Base-by-base conservation (phyloP, 192 early-diverging fungal genomes). In the Backusella sp. region DNA sequence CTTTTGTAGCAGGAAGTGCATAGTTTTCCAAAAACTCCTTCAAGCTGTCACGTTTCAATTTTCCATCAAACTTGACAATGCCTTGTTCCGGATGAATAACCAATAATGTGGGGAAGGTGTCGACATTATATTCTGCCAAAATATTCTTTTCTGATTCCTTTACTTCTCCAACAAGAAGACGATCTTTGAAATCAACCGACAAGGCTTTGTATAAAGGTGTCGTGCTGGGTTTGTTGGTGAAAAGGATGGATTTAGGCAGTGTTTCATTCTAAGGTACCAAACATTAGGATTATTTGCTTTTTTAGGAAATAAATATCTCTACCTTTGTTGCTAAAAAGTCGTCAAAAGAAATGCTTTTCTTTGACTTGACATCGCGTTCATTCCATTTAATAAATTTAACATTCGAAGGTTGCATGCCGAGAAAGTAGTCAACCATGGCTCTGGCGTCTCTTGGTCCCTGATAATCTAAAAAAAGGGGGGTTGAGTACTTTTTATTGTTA, bases 181-280 rank as follows among this genome's bases (percentile, higher is more conserved):
- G 85, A 73, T 89, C 81, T 72, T 88, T 59, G 80, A 92, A 93
- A 70, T 93, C 91, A 32, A 92, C 88, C 9, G 94, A 93, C 15
- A 99, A 74, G 26, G 94, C 94, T 79, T 95, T 96, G 86, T 94
- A 94, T 52, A 99, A 87, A 41, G 93, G 88, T 34, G 96, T 90
- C 4, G 93, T 89, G 12, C 82, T 82, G n/a, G 86, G 44, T 72
- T 96, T 97, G 53, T 91, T 85, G 0, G 95, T 94, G 67, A 95
- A 92, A 35, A 97, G 85, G 1, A 98, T 74, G 0, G 88, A 94
- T 77, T 93, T 95, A 21, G 91, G 87, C 21, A 92, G 2, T 9
- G 84, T 80, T 39, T 74, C 76, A 62, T 85, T 84, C 86, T 91
- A 78, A 19, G 1, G 32, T 12, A 42, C 34, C 28, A 41, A 37